A percentile compares a stretch with the other conserved stretches of the same genome.
phyloP scores from a whole-genome alignment of 2,329 filamentous ascomycete genomes.

The Calonectria pteridis region DNA sequence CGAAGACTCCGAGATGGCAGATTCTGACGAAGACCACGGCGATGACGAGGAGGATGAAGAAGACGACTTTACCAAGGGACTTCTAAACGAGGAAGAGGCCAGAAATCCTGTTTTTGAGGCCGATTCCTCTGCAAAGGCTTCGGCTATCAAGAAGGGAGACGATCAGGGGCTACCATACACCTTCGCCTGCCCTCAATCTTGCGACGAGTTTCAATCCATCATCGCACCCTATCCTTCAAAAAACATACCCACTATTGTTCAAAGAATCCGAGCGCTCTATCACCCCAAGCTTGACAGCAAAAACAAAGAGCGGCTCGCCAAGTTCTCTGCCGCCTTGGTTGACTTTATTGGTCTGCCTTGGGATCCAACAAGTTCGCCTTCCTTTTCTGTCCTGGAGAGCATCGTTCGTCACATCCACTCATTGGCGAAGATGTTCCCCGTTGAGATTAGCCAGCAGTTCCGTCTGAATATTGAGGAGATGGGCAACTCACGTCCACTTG shows the following conservation, averaged over 20 bases:
- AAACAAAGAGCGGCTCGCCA: slow-evolving; percentile 85
- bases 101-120: slow-evolving; percentile 65
- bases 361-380: slow-evolving; percentile 57
- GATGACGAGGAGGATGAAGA: slow-evolving; percentile 62
- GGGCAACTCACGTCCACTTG: slow-evolving; percentile 60
- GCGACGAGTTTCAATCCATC: slow-evolving; percentile 79
- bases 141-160: slow-evolving; percentile 54
- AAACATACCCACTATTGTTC: slow-evolving; percentile 82
- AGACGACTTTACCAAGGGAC: slow-evolving; percentile 79
- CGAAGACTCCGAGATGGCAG: slow-evolving; percentile 64
- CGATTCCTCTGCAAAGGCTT: slow-evolving; percentile 56
- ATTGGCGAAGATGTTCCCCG: slow-evolving; percentile 85
- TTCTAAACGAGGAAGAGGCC: slow-evolving; percentile 71
- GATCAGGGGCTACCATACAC: slow-evolving; percentile 80
- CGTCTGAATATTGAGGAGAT: slow-evolving; percentile 77
- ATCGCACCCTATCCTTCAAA: slow-evolving; percentile 71
- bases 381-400: slow-evolving; percentile 80
- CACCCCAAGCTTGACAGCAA: slow-evolving; percentile 86
- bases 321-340: slow-evolving; percentile 75
- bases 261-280: slow-evolving; percentile 91
- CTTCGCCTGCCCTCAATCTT: slow-evolving; percentile 85
- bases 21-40: slow-evolving; percentile 55
- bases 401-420: slow-evolving; percentile 93
- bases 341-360: slow-evolving; percentile 69
- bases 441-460: slow-evolving; percentile 83